phyloP scores from a whole-genome alignment of 257 asterid species.

The Anisodus acutangulus region DNA sequence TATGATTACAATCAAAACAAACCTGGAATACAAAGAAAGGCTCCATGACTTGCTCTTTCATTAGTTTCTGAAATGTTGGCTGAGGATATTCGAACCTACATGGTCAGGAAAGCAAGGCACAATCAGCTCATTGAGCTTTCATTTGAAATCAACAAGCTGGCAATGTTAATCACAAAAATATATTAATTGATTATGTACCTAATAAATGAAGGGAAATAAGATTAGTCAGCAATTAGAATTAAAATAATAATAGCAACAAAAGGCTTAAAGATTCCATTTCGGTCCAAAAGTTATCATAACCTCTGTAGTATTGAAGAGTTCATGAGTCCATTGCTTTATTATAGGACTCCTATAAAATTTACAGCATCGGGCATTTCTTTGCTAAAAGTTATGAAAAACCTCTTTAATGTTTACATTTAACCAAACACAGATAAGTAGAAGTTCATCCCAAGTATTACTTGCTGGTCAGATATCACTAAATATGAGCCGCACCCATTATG shows the following conservation, averaged over 20 bases:
- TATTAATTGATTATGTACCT: neutral
- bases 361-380: constrained; percentile 8
- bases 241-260: constrained; percentile 17
- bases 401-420: neutral
- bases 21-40: constrained; percentile 99
- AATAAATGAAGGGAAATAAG: constrained; percentile 6
- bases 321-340: neutral
- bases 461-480: neutral
- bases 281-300: constrained; percentile 19
- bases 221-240: neutral
- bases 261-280: neutral
- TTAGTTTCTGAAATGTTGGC: constrained; percentile 89
- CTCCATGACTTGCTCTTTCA: constrained; percentile 95
- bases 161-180: neutral
- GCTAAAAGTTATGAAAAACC: neutral
- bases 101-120: constrained; percentile 32
- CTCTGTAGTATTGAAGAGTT: constrained; percentile 8
- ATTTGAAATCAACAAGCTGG: neutral
- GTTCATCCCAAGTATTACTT: neutral
- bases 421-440: neutral
- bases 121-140: constrained; percentile 11
- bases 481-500: neutral
- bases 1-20: constrained; percentile 35
- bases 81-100: constrained; percentile 97
- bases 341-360: neutral